These are phyloP conservation scores for Leccinum fibrillosum DNA, from an alignment of 768 basidiomycete species.

Conservation along the genomic window DNA sequence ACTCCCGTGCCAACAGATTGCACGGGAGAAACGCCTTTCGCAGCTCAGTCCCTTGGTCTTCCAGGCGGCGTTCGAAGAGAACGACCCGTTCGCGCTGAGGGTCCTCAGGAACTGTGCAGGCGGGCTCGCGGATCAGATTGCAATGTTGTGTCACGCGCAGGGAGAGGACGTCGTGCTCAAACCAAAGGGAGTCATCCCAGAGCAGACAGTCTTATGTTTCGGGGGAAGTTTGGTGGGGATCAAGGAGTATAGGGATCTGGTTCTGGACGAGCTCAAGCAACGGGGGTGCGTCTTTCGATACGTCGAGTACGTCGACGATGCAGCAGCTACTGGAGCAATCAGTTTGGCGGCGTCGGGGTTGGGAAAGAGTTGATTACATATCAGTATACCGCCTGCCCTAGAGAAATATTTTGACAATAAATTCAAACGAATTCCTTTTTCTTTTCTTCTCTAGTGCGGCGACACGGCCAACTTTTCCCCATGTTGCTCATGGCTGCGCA, in stretches of 20 bases:
- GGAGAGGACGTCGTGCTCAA: conserved; percentile 33
- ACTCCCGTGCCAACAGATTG: conserved; percentile 30
- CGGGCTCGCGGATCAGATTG: conserved; percentile 57
- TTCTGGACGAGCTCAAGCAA: conserved; percentile 52
- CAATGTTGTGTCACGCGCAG: conserved; percentile 40
- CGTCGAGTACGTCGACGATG: conserved; percentile 68
- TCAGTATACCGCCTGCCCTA: conserved; percentile 15
- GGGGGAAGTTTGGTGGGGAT: conserved; percentile 77
- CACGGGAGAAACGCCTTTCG: conserved; percentile 73
- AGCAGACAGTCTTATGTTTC: conserved; percentile 63
- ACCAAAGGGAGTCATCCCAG: conserved; percentile 44
- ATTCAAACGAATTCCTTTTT: neutral
- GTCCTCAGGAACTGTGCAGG: conserved; percentile 53
- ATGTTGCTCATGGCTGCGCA: conserved; percentile 84
- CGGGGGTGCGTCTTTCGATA: conserved; percentile 62
- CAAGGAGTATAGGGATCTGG: conserved; percentile 50
- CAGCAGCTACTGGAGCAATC: conserved; percentile 60
- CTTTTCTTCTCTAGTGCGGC: conserved; percentile 62
- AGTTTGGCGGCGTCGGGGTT: conserved; percentile 40
- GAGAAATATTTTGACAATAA: conserved; percentile 10
- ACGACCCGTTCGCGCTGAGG: conserved; percentile 60
- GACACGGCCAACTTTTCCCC: conserved; percentile 76
- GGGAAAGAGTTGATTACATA: neutral
- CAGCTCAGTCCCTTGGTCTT: conserved; percentile 77
- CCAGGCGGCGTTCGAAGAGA: conserved; percentile 64